phyloP scores from a whole-genome alignment of 2,329 filamentous ascomycete species.

The Fusarium sp. region DNA sequence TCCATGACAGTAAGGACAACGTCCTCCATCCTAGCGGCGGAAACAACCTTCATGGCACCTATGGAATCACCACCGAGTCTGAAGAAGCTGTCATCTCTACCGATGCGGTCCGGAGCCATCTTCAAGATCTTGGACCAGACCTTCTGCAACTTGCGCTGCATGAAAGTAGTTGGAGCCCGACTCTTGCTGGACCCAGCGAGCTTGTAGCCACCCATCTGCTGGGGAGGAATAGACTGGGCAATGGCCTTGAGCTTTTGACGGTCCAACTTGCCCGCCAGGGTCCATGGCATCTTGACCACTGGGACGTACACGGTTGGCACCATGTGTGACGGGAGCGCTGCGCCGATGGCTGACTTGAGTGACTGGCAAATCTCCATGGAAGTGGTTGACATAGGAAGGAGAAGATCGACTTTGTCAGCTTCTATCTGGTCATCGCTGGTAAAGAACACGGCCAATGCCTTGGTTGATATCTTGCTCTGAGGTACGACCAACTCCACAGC shows the following conservation, averaged over 20 bases:
- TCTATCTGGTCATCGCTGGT: neutral
- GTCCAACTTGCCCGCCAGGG: slow-evolving; percentile 60
- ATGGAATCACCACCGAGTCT: slow-evolving; percentile 56
- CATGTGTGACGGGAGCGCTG: slow-evolving; percentile 53
- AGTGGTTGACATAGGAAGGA: slow-evolving; percentile 22
- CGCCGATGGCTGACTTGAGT: slow-evolving; percentile 27
- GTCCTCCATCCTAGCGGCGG: slow-evolving; percentile 28
- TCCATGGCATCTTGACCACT: slow-evolving; percentile 55
- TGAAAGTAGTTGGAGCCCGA: slow-evolving; percentile 51
- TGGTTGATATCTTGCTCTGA: slow-evolving; percentile 37
- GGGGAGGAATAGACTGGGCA: slow-evolving; percentile 10
- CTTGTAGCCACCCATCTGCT: slow-evolving; percentile 29
- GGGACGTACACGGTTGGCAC: slow-evolving; percentile 58
- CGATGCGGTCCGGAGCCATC: neutral
- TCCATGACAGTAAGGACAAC: slow-evolving; percentile 27
- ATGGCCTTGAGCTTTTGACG: slow-evolving; percentile 53
- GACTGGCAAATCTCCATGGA: slow-evolving; percentile 1
- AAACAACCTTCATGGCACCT: slow-evolving; percentile 45
- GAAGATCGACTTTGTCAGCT: neutral
- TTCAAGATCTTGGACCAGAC: slow-evolving; percentile 21
- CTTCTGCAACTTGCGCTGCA: slow-evolving; percentile 53
- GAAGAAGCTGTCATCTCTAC: slow-evolving; percentile 56
- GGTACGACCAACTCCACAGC: slow-evolving; percentile 62
- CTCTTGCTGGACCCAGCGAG: slow-evolving; percentile 37
- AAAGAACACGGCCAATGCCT: slow-evolving; percentile 40